Base-by-base conservation (phyloP, 305 asterid genomes). In the Fraxinus xanthoxyloides region DNA sequence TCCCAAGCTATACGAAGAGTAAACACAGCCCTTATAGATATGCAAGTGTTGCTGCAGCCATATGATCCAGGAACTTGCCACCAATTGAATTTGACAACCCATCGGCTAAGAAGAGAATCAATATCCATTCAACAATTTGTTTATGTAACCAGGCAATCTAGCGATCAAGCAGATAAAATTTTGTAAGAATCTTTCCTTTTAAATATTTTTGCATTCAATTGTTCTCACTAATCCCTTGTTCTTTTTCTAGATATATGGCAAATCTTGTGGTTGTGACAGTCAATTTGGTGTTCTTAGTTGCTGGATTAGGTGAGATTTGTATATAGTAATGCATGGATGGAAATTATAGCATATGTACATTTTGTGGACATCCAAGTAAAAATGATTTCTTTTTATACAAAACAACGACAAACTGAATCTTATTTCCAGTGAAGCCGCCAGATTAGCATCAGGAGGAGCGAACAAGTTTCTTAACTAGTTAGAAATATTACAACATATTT, bases 281-380 rank as follows among this genome's bases (percentile, higher is more conserved):
- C 85, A 85, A 87, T 80, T 83, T 91, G 80, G 84, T 80, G 23
- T 63, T 88, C 74, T 80, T 91, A 84, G 88, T 85, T 78, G 74
- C 89, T 59, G 92, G 89, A 79, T 77, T 84, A 81, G 90, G 92
- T 90, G 84, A 84, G 92, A 48, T 81, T 85, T 51, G 72, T 69
- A 28, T 56, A 7, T 43, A n/a, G 21, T 19, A 31, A 2, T 24
- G 26, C 61, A 54, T 17, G 17, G 23, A 30, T 48, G 70, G 12
- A 61, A 70, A 35, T 36, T 54, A 36, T 51, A 5, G 15, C 23
- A 10, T 23, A 21, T 35, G 13, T 15, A 23, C 31, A 54, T 54
- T 54, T 19, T 54, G 26, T 2, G 65, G 65, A 5, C 56, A 19
- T 7, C 67, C 9, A 56, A 19, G 13, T 5, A 56, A 48, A 48